These are phyloP conservation scores for Chlamydomonas sphaeroides DNA, from an alignment of 139 green algal species.

Conservation along the genomic window DNA sequence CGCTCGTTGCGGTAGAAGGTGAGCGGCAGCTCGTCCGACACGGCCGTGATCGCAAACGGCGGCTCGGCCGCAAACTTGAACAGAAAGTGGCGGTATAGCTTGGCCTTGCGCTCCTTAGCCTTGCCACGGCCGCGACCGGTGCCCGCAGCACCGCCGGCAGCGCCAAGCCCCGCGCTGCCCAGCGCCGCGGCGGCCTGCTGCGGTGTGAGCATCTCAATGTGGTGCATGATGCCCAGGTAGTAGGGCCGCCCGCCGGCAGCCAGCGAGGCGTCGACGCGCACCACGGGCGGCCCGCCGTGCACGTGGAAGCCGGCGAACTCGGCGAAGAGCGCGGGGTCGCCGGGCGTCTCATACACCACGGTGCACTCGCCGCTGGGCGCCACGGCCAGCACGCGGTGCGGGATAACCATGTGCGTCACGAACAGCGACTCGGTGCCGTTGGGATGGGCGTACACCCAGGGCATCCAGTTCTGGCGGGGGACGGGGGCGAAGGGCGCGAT, in stretches of 20 bases:
- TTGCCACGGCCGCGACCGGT: background rate
- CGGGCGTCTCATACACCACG: slow-evolving; percentile 9
- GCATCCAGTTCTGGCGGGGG: slow-evolving; percentile 54
- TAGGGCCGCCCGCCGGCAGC: slow-evolving; percentile 7
- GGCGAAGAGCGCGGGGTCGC: slow-evolving; percentile 18
- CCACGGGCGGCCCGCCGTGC: slow-evolving; percentile 52
- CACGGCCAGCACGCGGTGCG: slow-evolving; percentile 47
- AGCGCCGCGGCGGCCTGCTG: no score
- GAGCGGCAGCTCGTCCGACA: slow-evolving; percentile 46
- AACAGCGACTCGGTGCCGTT: slow-evolving; percentile 32
- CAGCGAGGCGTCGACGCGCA: slow-evolving; percentile 21
- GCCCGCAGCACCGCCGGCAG: no score
- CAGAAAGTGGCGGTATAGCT: slow-evolving; percentile 51
- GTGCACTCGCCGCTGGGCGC: slow-evolving; percentile 24
- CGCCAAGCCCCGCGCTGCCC: background rate
- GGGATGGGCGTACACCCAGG: slow-evolving; percentile 38
- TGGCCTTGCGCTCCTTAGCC: background rate
- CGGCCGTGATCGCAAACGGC: slow-evolving; percentile 36
- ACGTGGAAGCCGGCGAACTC: slow-evolving; percentile 29
- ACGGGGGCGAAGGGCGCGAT: background rate
- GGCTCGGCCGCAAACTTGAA: slow-evolving; percentile 44
- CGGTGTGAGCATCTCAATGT: slow-evolving; percentile 49
- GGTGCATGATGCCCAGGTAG: slow-evolving; percentile 62
- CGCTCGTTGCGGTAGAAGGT: slow-evolving; percentile 9
- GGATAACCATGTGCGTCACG: slow-evolving; percentile 51